phyloP scores from a whole-genome alignment of 2,329 filamentous ascomycete genomes.

The Fusarium stilboides region DNA sequence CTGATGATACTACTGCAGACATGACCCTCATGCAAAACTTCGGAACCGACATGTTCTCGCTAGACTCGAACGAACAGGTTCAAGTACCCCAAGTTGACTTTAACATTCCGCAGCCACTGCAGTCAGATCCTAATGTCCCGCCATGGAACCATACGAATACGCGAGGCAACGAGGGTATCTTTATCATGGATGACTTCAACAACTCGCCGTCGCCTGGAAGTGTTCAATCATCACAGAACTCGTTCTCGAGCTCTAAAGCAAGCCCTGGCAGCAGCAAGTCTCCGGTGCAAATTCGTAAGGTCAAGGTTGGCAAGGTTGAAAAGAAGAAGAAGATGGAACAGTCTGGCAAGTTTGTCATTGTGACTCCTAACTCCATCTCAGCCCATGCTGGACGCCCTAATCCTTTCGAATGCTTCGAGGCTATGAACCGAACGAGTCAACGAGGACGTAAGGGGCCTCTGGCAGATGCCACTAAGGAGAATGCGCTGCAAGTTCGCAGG shows the following conservation, averaged over 20 bases:
- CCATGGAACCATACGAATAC: slow-evolving; percentile 62
- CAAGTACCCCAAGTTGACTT: slow-evolving; percentile 53
- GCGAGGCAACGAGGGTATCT: slow-evolving; percentile 51
- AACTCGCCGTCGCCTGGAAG: slow-evolving; percentile 54
- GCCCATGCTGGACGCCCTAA: slow-evolving; percentile 66
- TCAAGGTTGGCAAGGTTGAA: slow-evolving; percentile 61
- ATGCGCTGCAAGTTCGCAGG: slow-evolving; percentile 68
- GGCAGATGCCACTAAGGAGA: slow-evolving; percentile 68
- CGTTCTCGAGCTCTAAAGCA: slow-evolving; percentile 50
- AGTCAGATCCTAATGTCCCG: slow-evolving; percentile 55
- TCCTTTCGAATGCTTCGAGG: slow-evolving; percentile 70
- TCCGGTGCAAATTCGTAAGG: slow-evolving; percentile 59
- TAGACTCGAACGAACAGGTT: slow-evolving; percentile 43
- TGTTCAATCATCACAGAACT: slow-evolving; percentile 50
- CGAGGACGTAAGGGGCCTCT: slow-evolving; percentile 71
- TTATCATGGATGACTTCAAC: slow-evolving; percentile 59
- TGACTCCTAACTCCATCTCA: slow-evolving; percentile 68
- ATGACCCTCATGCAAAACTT: slow-evolving; percentile 54
- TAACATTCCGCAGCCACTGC: slow-evolving; percentile 57
- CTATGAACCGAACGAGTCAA: slow-evolving; percentile 64
- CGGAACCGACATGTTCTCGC: slow-evolving; percentile 51
- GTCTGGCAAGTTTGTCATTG: slow-evolving; percentile 67
- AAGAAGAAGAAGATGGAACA: slow-evolving; percentile 61
- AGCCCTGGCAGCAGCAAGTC: slow-evolving; percentile 46
- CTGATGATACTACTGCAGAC: slow-evolving; percentile 48